Base-by-base conservation (phyloP, 768 basidiomycete genomes). In the Leccinum longicurvipes region DNA sequence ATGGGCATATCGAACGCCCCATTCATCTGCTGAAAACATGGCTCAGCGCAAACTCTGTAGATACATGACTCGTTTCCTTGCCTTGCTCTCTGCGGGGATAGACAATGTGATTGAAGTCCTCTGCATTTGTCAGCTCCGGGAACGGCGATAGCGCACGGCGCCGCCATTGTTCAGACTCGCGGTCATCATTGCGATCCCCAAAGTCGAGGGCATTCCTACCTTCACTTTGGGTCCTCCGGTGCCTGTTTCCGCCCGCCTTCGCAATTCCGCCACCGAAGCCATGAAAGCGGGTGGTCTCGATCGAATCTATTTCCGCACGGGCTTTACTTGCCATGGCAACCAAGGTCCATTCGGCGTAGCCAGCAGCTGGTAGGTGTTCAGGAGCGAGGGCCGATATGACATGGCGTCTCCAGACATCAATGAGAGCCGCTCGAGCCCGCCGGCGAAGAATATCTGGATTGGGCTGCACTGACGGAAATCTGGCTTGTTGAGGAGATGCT, bases 401-500 rank as follows among this genome's bases (percentile, higher is more conserved):
- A 62, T 83, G 80, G 23, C 77, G 77, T 31, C 87, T 82, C 64
- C 83, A 89, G 4, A 81, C 76, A 60, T 91, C 86, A 7, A 89
- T 77, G 14, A 90, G 77, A 3, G 78, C 75, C 19, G 87, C 85
- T 28, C 87, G 84, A 5, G 89, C 89, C 45, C 81, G 77, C 32
- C 77, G 74, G 17, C 86, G 81, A 39, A 86, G 77, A 51, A 66
- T 66, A n/a, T 77, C 76, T 19, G 79, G 66, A 21, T 66, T 55
- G 42, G 67, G 24, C 46, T 54, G 50, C 24, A 49, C 24, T 49
- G 55, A 50, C 48, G 45, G 28, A 51, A 61, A 28, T 42, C 34
- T 32, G 9, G 63, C 47, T 50, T 28, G 28, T 24, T 51, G 61
- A 23, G 63, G 62, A 52, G 58, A 73, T 57, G 44, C 65, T 56